Evolutionary conservation across 257 asterid genomes (phyloP), one percentile per base, ranked within the genome.

Genomic region (Lantana camara): DNA sequence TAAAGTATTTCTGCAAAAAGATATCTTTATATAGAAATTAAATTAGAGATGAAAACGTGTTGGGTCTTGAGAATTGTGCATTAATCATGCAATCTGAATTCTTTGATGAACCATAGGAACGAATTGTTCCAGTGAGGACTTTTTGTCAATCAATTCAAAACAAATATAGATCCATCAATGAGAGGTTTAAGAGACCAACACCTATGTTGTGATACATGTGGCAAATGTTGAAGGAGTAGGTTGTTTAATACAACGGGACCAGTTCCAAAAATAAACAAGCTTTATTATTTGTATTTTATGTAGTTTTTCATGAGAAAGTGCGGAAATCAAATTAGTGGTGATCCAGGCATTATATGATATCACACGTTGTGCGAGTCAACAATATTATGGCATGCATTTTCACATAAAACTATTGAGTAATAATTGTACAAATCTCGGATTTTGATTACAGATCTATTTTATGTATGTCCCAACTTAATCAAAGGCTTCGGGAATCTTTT

Each of bases 341-440:
- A 29, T 49, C 16, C 4, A 47, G 21, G 19, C 8, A 29, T 45
- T 48, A 9, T 12, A 34, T 22, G 58, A 49, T 21, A 21, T 63
- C 59, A 5, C 68, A 63, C 68, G 35, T 45, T 61, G 45, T 24
- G 15, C 17, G 20, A 61, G 67, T 60, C 66, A 61, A 61, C 56
- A 60, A 42, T n/a, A n/a, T 41, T 60, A 30, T 42, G 66, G 66
- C 66, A 42, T 23, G 42, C 53, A 27, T 60, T 41, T 60, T 9
- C 24, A 5, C 27, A 3, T 2, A 6, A 40, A 20, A 11, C 29
- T 19, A 23, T 51, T n/a, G n/a, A n/a, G n/a, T n/a, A n/a, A n/a
- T n/a, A n/a, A 23, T 24, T 44, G 66, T 12, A 45, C 66, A 27
- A 60, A 23, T 59, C 23, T 60, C 50, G 41, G 22, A 23, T 15